Conservation (phyloP, 352 stramenopile genomes). For the Plasmopara halstedii region DNA sequence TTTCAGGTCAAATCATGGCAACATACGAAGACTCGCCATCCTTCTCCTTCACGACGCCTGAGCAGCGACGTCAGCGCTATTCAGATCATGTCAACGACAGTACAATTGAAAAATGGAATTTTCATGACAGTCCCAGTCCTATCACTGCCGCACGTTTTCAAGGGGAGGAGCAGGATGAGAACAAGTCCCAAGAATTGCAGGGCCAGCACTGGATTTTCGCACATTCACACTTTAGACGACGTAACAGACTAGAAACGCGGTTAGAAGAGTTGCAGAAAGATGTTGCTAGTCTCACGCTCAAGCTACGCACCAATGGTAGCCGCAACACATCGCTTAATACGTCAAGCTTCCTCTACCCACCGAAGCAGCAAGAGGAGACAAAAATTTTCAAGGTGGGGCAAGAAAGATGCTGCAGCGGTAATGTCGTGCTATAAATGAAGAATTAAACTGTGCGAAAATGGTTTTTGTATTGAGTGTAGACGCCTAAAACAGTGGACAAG, state of each 20-base stretch:
- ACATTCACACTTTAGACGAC: slow-evolving; percentile 34
- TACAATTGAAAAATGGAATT: slow-evolving; percentile 15
- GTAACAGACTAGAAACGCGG: slow-evolving; percentile 55
- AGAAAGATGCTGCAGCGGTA: background rate
- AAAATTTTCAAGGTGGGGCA: slow-evolving; percentile 4
- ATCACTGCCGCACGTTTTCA: slow-evolving; percentile 7
- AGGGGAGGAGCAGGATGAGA: slow-evolving; percentile 14
- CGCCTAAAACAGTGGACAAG: slow-evolving; percentile 5
- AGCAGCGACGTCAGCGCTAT: slow-evolving; percentile 4
- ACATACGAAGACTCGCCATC: background rate
- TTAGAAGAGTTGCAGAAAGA: slow-evolving; percentile 71
- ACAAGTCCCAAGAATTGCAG: slow-evolving; percentile 1
- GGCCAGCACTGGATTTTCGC: slow-evolving; percentile 17
- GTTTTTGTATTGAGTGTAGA: slow-evolving; percentile 6
- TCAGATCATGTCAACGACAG: background rate
- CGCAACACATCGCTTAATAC: slow-evolving; percentile 30
- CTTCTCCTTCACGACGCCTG: slow-evolving; percentile 22
- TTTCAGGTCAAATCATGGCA: slow-evolving; percentile 3
- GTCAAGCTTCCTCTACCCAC: slow-evolving; percentile 16
- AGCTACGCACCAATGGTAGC: slow-evolving; percentile 31
- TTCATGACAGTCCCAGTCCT: slow-evolving; percentile 13
- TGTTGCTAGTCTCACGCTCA: slow-evolving; percentile 66
- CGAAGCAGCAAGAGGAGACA: slow-evolving; percentile 2
- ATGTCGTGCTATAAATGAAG: background rate
- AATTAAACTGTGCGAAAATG: background rate